These are phyloP conservation scores for Fraxinus cuspidata DNA, from an alignment of 257 asterid genomes.

Conservation along the genomic window DNA sequence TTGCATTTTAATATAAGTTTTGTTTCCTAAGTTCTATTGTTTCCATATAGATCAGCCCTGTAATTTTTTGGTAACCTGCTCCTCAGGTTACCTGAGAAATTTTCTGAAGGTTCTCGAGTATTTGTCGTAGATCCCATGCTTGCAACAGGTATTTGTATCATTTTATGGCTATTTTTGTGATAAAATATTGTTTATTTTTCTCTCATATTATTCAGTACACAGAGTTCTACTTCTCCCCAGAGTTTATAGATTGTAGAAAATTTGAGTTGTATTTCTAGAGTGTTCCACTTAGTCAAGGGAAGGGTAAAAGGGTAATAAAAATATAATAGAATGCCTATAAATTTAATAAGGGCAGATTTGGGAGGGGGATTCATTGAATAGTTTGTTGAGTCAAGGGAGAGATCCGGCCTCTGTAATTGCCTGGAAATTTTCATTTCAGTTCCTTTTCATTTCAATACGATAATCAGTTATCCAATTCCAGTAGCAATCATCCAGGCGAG, in stretches of 20 bases:
- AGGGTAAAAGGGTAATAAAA: no score
- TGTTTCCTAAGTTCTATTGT: conserved; percentile 8
- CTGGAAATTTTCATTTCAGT: no score
- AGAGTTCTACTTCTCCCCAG: not conserved
- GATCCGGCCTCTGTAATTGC: no score
- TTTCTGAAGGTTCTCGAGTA: conserved; percentile 83
- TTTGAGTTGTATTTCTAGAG: not conserved
- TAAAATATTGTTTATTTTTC: not conserved
- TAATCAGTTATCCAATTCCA: no score
- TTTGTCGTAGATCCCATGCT: conserved; percentile 96
- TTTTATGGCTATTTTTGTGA: not conserved
- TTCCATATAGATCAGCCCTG: conserved; percentile 14
- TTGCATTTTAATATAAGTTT: conserved; percentile 17
- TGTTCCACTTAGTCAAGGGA: no score
- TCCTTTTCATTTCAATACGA: no score
- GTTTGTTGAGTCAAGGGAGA: no score
- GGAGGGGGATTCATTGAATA: no score
- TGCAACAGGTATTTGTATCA: conserved; percentile 71
- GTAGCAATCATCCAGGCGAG: no score
- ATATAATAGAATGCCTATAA: no score
- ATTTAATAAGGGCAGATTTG: no score
- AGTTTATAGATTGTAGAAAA: conserved; percentile 2
- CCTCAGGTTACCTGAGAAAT: conserved; percentile 81
- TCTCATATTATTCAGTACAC: not conserved
- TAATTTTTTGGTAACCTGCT: conserved; percentile 8